These are phyloP conservation scores for Apiotrichum gracile DNA, from an alignment of 1,284 basidiomycete genomes.

Conservation along the genomic window DNA sequence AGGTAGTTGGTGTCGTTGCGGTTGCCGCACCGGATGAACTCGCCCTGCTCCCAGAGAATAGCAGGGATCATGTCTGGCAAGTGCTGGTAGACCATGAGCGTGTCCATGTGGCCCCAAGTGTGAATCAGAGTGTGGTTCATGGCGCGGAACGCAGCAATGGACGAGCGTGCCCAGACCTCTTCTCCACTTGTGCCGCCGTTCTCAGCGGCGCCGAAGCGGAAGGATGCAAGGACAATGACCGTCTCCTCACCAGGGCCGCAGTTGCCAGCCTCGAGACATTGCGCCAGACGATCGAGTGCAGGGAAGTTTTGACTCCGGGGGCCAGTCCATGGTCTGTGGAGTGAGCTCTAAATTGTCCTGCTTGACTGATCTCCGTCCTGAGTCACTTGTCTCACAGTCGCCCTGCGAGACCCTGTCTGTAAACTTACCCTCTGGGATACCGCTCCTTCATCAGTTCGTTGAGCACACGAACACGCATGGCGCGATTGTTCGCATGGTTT, in stretches of 20 bases:
- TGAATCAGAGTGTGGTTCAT: slow-evolving; percentile 35
- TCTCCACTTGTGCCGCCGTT: slow-evolving; percentile 9
- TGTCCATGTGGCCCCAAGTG: slow-evolving; percentile 26
- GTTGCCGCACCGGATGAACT: slow-evolving; percentile 14
- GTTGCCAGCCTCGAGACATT: slow-evolving; percentile 18
- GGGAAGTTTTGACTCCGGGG: neutral
- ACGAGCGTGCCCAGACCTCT: slow-evolving; percentile 25
- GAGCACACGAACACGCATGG: slow-evolving; percentile 7
- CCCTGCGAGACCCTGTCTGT: too few relatives aligned
- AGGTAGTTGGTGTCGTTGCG: slow-evolving; percentile 21
- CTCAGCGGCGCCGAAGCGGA: slow-evolving; percentile 23
- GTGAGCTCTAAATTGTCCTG: neutral
- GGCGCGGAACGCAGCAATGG: slow-evolving; percentile 21
- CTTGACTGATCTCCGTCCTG: too few relatives aligned
- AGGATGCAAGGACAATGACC: slow-evolving; percentile 25
- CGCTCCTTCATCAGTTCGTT: slow-evolving; percentile 6
- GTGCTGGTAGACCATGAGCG: slow-evolving; percentile 32
- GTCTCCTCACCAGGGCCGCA: slow-evolving; percentile 23
- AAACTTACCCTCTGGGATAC: slow-evolving; percentile 7
- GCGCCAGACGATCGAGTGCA: slow-evolving; percentile 16
- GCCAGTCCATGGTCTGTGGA: slow-evolving; percentile 13
- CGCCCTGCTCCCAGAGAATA: slow-evolving; percentile 24
- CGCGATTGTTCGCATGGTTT: neutral
- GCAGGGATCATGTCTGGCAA: slow-evolving; percentile 28
- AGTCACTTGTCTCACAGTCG: too few relatives aligned